phyloP scores from a whole-genome alignment of 2,329 filamentous ascomycete species.

The Botrytis cinerea region DNA sequence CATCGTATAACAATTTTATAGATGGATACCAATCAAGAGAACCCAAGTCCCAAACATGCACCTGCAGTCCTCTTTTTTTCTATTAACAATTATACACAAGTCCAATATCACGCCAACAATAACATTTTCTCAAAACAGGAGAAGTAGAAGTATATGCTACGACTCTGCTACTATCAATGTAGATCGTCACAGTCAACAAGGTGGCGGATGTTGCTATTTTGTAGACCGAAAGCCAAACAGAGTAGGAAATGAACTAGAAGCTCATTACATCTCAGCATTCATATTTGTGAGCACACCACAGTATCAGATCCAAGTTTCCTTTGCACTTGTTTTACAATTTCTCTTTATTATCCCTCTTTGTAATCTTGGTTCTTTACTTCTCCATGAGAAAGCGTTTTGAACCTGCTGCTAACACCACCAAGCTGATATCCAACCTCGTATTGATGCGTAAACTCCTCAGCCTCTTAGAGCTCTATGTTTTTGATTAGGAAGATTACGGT shows the following conservation, averaged over 20 bases:
- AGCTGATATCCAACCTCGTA: too few relatives aligned
- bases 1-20: background rate
- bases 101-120: background rate
- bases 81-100: background rate
- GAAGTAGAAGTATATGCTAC: background rate
- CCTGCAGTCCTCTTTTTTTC: background rate
- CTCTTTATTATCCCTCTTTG: background rate
- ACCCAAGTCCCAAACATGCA: too few relatives aligned
- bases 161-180: background rate
- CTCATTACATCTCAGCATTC: too few relatives aligned
- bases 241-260: too few relatives aligned
- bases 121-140: background rate
- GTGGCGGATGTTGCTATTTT: background rate
- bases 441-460: background rate
- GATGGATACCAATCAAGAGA: background rate
- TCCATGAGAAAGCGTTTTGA: too few relatives aligned
- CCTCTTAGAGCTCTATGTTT: accelerated
- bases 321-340: too few relatives aligned
- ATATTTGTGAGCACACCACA: background rate
- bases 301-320: background rate
- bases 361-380: background rate
- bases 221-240: background rate
- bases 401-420: too few relatives aligned
- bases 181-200: background rate
- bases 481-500: too few relatives aligned